Percentiles rank a stretch among this genome's conserved stretches.
phyloP scores from a whole-genome alignment of 345 rosid species.

The Sisymbrium irio region DNA sequence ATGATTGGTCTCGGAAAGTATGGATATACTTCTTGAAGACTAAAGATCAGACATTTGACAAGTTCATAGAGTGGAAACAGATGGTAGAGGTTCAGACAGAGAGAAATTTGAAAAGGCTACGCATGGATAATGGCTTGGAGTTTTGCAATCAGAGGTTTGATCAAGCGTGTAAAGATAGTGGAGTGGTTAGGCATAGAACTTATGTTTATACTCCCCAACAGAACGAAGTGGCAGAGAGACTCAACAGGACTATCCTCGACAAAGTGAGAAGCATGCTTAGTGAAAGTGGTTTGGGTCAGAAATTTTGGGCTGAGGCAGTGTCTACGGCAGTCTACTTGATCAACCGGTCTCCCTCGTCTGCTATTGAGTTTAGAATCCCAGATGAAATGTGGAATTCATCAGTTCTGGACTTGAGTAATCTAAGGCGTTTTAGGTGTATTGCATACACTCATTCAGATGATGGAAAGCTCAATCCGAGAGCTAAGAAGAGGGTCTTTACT shows the following conservation, averaged over 20 bases:
- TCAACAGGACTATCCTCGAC: background rate
- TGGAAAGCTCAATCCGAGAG: background rate
- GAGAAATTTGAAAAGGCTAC: too few species aligned
- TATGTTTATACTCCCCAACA: background rate
- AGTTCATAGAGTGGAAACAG: too few species aligned
- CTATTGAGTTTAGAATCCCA: background rate
- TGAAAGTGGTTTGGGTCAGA: background rate
- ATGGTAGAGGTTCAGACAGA: too few species aligned
- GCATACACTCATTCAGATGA: background rate
- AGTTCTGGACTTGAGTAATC: accelerated
- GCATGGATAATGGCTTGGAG: too few species aligned
- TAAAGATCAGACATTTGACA: too few species aligned
- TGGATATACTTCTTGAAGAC: too few species aligned
- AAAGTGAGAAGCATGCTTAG: background rate
- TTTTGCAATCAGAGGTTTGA: too few species aligned
- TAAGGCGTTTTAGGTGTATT: background rate
- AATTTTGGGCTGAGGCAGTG: background rate
- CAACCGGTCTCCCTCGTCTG: background rate
- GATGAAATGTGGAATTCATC: background rate
- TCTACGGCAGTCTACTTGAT: background rate
- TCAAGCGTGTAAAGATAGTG: background rate
- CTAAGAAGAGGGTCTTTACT: background rate
- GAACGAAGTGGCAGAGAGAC: background rate
- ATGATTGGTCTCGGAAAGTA: too few species aligned
- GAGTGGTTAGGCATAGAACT: background rate